These are phyloP conservation scores for Alternaria rosae DNA, from an alignment of 2,329 filamentous ascomycete species.

Conservation along the genomic window DNA sequence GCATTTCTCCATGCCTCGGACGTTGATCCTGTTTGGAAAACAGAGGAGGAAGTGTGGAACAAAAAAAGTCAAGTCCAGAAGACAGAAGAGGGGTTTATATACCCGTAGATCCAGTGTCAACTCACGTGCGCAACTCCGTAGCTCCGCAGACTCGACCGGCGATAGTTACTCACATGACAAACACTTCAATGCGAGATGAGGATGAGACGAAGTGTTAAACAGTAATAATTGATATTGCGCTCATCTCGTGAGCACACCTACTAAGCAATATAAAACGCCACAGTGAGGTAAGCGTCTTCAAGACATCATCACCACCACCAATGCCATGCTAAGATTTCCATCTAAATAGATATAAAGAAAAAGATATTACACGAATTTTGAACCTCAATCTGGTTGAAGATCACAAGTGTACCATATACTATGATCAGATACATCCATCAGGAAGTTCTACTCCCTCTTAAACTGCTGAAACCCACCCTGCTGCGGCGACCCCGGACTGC, in stretches of 20 bases:
- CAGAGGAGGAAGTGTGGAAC: not conserved
- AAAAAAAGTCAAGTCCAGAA: not conserved
- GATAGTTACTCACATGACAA: not conserved
- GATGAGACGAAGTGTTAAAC: not conserved
- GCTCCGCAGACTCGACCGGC: not conserved
- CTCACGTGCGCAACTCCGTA: not conserved
- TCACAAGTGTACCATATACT: too few relatives aligned
- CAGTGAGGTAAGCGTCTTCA: not conserved
- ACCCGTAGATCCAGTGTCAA: not conserved
- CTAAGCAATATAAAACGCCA: not conserved
- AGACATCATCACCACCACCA: not conserved
- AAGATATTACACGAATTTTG: not conserved
- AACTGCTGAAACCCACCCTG: not conserved
- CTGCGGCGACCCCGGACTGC: conserved; percentile 7
- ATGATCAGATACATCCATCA: too few relatives aligned
- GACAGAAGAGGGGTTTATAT: not conserved
- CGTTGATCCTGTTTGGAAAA: not conserved
- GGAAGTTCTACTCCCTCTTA: conserved; percentile 19
- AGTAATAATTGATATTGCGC: not conserved
- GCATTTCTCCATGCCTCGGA: too few relatives aligned
- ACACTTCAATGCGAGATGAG: not conserved
- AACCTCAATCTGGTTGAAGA: too few relatives aligned
- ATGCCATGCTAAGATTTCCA: not conserved
- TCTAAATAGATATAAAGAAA: not conserved
- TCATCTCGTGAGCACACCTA: not conserved